Percentiles rank a stretch among this genome's conserved stretches.
These are phyloP conservation scores for Leccinum uliginosum DNA, from an alignment of 768 basidiomycete species.

Conservation along the genomic window DNA sequence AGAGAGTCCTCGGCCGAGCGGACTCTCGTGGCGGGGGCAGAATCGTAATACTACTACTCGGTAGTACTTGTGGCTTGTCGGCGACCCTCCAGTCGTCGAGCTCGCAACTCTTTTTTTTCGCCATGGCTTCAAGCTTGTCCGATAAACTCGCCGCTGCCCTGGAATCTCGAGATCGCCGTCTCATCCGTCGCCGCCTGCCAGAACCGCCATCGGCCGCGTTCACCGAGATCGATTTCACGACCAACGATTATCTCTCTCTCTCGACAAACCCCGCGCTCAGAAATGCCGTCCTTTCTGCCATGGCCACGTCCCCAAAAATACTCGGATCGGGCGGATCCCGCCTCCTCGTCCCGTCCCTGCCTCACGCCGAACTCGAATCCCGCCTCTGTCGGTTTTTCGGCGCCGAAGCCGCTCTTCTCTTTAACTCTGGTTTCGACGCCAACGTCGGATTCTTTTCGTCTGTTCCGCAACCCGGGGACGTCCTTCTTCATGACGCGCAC, in stretches of 20 bases:
- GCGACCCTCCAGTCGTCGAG: not conserved
- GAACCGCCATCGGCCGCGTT: constrained; percentile 40
- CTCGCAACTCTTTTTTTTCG: not conserved
- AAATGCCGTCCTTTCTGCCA: constrained; percentile 50
- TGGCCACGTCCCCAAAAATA: constrained; percentile 48
- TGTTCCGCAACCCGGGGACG: constrained; percentile 74
- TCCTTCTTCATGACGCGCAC: constrained; percentile 77
- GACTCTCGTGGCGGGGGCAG: not conserved
- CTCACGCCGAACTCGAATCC: constrained; percentile 66
- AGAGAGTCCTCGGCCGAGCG: not conserved
- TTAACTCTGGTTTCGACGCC: constrained; percentile 92
- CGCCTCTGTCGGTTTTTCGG: constrained; percentile 64
- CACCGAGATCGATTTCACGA: constrained; percentile 60
- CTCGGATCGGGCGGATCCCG: constrained; percentile 88
- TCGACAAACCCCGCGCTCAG: constrained; percentile 57
- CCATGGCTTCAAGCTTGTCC: constrained; percentile 32
- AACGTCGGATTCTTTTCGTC: constrained; percentile 84
- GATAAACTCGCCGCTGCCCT: constrained; percentile 50
- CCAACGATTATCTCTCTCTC: constrained; percentile 91
- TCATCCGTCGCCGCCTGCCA: constrained; percentile 68
- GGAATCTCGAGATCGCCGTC: constrained; percentile 57
- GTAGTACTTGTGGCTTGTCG: not conserved
- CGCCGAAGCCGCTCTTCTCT: constrained; percentile 65
- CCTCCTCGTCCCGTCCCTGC: constrained; percentile 58
- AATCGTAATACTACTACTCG: too few species aligned